These are phyloP conservation scores for Paracorniculantispora psalliotae DNA, from an alignment of 2,329 filamentous ascomycete species.

Conservation along the genomic window DNA sequence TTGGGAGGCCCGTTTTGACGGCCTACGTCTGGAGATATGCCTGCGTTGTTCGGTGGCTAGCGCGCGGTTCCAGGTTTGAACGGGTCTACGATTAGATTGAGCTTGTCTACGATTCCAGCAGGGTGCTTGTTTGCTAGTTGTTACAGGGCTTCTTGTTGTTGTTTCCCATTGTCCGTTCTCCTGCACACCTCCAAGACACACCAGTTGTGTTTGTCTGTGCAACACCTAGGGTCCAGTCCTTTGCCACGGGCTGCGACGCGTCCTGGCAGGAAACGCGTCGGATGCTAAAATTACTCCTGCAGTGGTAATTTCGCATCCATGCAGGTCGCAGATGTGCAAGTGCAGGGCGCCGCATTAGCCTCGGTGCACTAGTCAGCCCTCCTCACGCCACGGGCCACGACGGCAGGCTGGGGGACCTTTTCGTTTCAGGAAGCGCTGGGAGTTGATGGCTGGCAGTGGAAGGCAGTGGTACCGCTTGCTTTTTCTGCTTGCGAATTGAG, in stretches of 20 bases:
- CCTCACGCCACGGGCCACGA: not conserved
- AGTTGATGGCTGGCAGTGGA: not conserved
- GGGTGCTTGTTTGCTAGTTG: not conserved
- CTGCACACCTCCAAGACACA: not conserved
- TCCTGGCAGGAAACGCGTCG: not conserved
- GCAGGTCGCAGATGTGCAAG: conserved; percentile 7
- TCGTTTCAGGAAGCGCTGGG: conserved; percentile 6
- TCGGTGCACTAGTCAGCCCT: not conserved
- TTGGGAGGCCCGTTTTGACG: not conserved
- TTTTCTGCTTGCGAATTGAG: not conserved
- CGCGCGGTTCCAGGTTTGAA: not conserved
- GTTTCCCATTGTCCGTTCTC: not conserved
- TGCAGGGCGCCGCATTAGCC: not conserved
- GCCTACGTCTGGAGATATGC: not conserved
- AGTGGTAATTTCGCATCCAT: conserved; percentile 4
- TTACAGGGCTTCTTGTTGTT: not conserved
- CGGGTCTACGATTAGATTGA: not conserved
- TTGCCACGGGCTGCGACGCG: not conserved
- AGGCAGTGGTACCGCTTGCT: not conserved
- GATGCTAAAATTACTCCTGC: conserved; percentile 7
- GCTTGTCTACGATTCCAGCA: not conserved
- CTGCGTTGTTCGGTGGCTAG: not conserved
- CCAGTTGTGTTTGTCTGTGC: not conserved
- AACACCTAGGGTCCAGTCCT: not conserved
- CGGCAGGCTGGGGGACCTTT: not conserved